Percentiles rank a stretch among this genome's conserved stretches.
Conservation (phyloP, 495 filamentous ascomycete species). For the Lasiosphaeria ovina region DNA sequence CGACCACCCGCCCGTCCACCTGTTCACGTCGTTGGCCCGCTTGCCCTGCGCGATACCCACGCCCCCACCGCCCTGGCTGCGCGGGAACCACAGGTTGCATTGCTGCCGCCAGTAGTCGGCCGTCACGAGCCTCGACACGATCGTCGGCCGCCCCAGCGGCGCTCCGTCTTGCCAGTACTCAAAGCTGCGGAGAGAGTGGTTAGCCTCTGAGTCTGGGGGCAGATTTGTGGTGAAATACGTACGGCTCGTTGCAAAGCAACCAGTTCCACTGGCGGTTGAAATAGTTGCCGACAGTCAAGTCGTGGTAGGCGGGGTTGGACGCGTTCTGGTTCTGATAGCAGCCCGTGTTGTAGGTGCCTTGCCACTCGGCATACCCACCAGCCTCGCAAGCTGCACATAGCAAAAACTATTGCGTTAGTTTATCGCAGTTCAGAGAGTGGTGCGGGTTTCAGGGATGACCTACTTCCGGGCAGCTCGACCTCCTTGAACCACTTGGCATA, state of each 20-base stretch:
- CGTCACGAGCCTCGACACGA: conserved; percentile 59
- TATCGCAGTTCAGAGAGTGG: no score
- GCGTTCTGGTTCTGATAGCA: conserved; percentile 61
- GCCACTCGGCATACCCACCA: conserved; percentile 44
- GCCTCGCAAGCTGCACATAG: conserved; percentile 20
- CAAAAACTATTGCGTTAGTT: no score
- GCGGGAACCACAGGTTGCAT: conserved; percentile 60
- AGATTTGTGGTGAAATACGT: not conserved
- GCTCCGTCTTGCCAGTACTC: conserved; percentile 48
- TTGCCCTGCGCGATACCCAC: conserved; percentile 51
- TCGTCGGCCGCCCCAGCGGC: conserved; percentile 36
- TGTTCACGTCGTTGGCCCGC: conserved; percentile 56
- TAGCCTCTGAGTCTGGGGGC: not conserved
- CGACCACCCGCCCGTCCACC: conserved; percentile 58
- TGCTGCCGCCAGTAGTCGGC: conserved; percentile 58
- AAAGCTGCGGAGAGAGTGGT: conserved; percentile 17
- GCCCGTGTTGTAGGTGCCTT: conserved; percentile 43
- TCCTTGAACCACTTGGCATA: conserved; percentile 52
- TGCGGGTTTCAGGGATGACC: not conserved
- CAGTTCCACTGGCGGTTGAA: conserved; percentile 62
- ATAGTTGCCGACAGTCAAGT: conserved; percentile 49
- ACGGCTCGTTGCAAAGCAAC: conserved; percentile 66
- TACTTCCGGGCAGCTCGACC: conserved; percentile 42
- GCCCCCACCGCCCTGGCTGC: conserved; percentile 40
- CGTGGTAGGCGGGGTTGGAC: conserved; percentile 55